A percentile compares a stretch with the other conserved stretches of the same genome.
Conservation (phyloP, 805 yeast species). For the Babjeviella inositovora region DNA sequence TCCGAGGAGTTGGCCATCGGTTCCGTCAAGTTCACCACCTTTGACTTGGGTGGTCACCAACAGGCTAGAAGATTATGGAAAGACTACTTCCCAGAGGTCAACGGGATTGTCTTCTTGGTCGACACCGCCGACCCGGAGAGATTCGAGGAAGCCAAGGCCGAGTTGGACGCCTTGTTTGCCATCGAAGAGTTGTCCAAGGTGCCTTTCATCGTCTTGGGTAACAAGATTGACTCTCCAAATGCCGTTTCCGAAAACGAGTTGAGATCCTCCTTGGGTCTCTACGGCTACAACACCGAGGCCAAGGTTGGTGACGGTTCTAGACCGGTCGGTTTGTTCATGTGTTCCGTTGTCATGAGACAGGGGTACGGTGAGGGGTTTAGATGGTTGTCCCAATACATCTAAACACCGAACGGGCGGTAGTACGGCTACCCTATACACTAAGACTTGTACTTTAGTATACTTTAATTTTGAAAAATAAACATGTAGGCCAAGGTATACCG, state of each 20-base stretch:
- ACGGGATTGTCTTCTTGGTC: constrained; percentile 90
- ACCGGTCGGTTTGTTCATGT: constrained; percentile 95
- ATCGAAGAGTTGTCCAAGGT: constrained; percentile 84
- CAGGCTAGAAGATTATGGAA: constrained; percentile 99
- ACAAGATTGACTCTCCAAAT: constrained; percentile 86
- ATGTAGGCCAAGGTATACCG: too few relatives aligned
- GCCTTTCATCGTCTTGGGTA: constrained; percentile 89
- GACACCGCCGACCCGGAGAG: constrained; percentile 97
- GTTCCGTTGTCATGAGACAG: constrained; percentile 95
- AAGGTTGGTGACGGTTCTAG: constrained; percentile 57
- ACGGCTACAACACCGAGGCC: constrained; percentile 84
- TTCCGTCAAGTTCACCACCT: constrained; percentile 90
- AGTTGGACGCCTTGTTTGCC: constrained; percentile 81
- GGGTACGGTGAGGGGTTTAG: constrained; percentile 98
- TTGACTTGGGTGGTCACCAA: constrained; percentile 96
- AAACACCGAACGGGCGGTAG: too few relatives aligned
- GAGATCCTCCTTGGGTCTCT: constrained; percentile 77
- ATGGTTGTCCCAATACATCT: constrained; percentile 95
- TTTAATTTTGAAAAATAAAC: too few relatives aligned
- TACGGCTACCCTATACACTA: too few relatives aligned
- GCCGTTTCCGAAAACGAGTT: constrained; percentile 94
- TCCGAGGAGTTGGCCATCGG: constrained; percentile 97
- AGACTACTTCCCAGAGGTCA: constrained; percentile 98
- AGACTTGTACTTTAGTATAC: too few relatives aligned
- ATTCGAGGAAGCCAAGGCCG: constrained; percentile 87